Base-by-base conservation (phyloP, 257 asterid species). In the Ajuga chamaepitys region DNA sequence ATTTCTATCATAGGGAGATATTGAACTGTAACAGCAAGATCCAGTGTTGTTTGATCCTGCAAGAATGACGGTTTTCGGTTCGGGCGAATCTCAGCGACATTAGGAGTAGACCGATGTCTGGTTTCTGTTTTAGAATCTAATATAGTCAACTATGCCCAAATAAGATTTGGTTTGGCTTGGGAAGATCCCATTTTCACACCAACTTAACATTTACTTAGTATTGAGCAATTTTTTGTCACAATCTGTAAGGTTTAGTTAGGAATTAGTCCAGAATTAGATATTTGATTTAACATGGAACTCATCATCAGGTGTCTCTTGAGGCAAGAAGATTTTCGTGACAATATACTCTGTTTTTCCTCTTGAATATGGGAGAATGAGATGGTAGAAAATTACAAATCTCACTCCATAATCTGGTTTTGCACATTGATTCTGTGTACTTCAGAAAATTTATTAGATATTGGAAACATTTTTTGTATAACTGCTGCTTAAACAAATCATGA, bases 281-380 rank as follows among this genome's bases (percentile, higher is more conserved):
- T 4, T 55, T 24, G 48, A 42, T 54, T 32, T 16, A 6, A 20
- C 18, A 17, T 11, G 64, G 12, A 60, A 41, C 25, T 20, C 11
- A 9, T 12, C 10, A 4, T 18, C 46, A 16, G 46, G 11, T 9
- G 32, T 46, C n/a, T 32, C 11, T 32, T 22, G 22, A 34, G 17
- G 17, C 5, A 35, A 16, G 60, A 13, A 28, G 11, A 38, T 7
- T 40, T 30, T 9, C 13, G 42, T 22, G 7, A 37, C 51, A 28
- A 26, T 40, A 26, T 24, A 51, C 35, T 11, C 1, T 38, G 41
- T 66, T 62, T 35, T 42, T n/a, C 30, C 37, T 14, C 24, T 65
- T 54, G 58, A 16, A 32, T 66, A 59, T 2, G 41, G n/a, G 67
- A 41, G 42, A 44, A 61, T 45, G 51, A 61, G 66, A 24, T 41